phyloP scores from a whole-genome alignment of 371 early-diverging fungal species.

The Syncephalastrum sp. region DNA sequence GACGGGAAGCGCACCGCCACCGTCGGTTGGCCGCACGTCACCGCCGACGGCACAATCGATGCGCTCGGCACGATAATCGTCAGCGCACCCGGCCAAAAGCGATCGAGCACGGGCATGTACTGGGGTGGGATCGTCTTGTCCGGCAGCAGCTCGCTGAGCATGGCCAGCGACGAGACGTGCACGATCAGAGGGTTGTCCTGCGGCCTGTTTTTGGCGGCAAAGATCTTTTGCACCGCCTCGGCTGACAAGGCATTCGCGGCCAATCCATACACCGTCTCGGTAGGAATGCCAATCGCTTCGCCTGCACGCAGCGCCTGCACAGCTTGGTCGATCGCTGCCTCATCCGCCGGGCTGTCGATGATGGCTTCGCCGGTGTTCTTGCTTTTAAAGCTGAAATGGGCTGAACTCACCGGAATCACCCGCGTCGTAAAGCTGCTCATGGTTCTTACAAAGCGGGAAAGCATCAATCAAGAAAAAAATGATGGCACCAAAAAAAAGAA shows the following conservation, averaged over 20 bases:
- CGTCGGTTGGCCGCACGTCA: conserved; percentile 87
- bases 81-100: conserved; percentile 98
- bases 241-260: conserved; percentile 88
- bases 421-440: too few species aligned
- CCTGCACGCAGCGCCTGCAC: conserved; percentile 41
- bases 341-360: conserved; percentile 23
- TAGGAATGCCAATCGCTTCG: conserved; percentile 93
- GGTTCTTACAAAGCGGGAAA: conserved; percentile 5
- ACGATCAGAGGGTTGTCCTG: conserved; percentile 99
- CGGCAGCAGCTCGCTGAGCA: conserved; percentile 78
- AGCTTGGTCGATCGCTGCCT: conserved; percentile 44
- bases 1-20: conserved; percentile 97
- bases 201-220: conserved; percentile 93
- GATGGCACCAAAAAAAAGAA: too few species aligned
- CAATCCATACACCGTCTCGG: conserved; percentile 99
- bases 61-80: conserved; percentile 90
- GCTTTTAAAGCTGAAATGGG: conserved; percentile 13
- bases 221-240: conserved; percentile 82
- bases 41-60: conserved; percentile 63
- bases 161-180: conserved; percentile 89
- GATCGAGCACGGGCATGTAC: conserved; percentile 66
- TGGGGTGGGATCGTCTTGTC: conserved; percentile 57
- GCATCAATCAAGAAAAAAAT: too few species aligned
- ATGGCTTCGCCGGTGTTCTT: conserved; percentile 7
- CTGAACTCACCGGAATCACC: conserved; percentile 12